These are phyloP conservation scores for Cyberlindnera veronae DNA, from an alignment of 805 yeast species.

Conservation along the genomic window DNA sequence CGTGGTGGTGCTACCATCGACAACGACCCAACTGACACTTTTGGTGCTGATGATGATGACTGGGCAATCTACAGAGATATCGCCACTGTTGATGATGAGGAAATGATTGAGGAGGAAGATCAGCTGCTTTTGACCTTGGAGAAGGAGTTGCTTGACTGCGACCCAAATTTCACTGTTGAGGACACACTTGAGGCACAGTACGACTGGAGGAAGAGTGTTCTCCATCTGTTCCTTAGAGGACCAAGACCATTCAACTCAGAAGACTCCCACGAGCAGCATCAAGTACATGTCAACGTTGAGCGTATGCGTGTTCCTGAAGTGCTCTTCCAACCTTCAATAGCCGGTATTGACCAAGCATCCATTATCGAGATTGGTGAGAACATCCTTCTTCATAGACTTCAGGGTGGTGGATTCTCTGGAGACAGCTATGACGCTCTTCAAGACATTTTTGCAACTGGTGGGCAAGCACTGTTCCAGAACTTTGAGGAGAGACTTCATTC, in stretches of 20 bases:
- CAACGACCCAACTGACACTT: constrained; percentile 89
- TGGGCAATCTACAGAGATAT: constrained; percentile 91
- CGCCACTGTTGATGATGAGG: constrained; percentile 71
- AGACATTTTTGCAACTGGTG: constrained; percentile 85
- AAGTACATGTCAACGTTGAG: constrained; percentile 86
- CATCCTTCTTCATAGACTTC: constrained; percentile 56
- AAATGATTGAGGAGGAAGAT: constrained; percentile 72
- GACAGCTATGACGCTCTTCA: constrained; percentile 50
- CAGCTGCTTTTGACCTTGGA: constrained; percentile 60
- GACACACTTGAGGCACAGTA: constrained; percentile 78
- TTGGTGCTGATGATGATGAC: constrained; percentile 94
- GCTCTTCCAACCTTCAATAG: constrained; percentile 86
- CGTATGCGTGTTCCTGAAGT: constrained; percentile 91
- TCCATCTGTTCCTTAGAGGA: constrained; percentile 87
- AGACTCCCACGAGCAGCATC: constrained; percentile 81
- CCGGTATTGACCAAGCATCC: constrained; percentile 96
- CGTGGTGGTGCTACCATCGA: constrained; percentile 68
- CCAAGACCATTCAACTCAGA: constrained; percentile 84
- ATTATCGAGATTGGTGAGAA: constrained; percentile 73
- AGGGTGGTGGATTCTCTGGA: constrained; percentile 52
- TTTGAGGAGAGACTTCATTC: constrained; percentile 61
- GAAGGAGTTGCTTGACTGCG: constrained; percentile 71
- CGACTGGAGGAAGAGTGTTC: constrained; percentile 77
- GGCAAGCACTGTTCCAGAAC: constrained; percentile 63
- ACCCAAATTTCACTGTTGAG: constrained; percentile 81